Base-by-base conservation (phyloP, 2,329 filamentous ascomycete genomes). In the Botrytis fabae region DNA sequence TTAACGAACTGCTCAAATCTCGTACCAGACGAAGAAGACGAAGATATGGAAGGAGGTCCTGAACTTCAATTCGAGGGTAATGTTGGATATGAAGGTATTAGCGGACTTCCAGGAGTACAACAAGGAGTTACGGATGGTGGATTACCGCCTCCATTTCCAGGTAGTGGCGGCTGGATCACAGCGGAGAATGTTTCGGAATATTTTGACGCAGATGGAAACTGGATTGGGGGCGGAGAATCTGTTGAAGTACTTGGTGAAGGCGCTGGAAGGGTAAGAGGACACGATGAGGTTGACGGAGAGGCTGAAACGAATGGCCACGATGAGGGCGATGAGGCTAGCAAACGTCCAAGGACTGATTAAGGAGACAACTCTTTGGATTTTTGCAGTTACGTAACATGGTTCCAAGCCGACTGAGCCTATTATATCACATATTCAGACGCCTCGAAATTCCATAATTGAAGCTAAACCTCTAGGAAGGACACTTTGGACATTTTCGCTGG, bases 171-270 rank as follows among this genome's bases (percentile, higher is more conserved):
- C 0, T 95, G 93, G 93, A 94, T 98, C 80, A 98, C 95, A 25
- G 92, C 93, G 14, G 95, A 97, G 73, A 98, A 98, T 78, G 91
- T 97, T 81, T 86, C 92, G 76, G 89, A 97, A 77, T 97, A 90
- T 80, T 93, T 96, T 82, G 93, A 96, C 78, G 90, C 88, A 75
- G 87, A 94, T 14, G 93, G 93, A 4, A 94, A 95, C 80, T 95
- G 92, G 88, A 91, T 92, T 75, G 88, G 84, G 0, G 80, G 74
- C 48, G 78, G 75, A 10, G 76, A 69, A 12, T 44, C 48, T 5
- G 83, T 80, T 4, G 82, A 80, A 10, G 85, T 85, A 72, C 83
- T 91, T 32, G 91, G 91, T 62, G 90, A 90, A 72, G 90, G 91
- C 14, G 90, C 89, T 2, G 90, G 90, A 40, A 86, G 87, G 73